Percentiles rank a stretch among this genome's conserved stretches.
Evolutionary conservation across 208 protist species (phyloP).

Genomic region (Trypanosoma vivax): DNA sequence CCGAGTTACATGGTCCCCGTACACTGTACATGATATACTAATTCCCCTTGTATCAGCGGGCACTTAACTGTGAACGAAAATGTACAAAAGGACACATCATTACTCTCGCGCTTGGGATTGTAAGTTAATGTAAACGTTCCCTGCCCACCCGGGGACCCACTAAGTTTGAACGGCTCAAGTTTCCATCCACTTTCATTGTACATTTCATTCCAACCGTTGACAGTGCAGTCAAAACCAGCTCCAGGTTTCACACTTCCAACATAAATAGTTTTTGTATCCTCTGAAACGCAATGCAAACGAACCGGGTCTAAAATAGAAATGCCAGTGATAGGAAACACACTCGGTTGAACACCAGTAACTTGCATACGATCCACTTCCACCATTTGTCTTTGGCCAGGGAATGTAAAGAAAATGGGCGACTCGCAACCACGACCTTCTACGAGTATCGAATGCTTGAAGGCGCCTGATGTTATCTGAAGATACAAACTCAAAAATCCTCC

Average conservation of each 20-base stretch:
- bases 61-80: conserved; percentile 18
- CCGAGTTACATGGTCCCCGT: conserved; percentile 22
- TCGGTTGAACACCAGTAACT: conserved; percentile 3
- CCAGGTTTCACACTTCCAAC: conserved; percentile 41
- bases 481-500: conserved; percentile 12
- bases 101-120: conserved; percentile 10
- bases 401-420: conserved; percentile 26
- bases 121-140: conserved; percentile 19
- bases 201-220: conserved; percentile 37
- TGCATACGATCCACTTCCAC: not conserved
- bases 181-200: conserved; percentile 36
- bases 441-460: conserved; percentile 27
- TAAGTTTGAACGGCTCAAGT: conserved; percentile 21
- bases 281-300: conserved; percentile 29
- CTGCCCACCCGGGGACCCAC: conserved; percentile 14
- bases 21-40: conserved; percentile 26
- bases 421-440: conserved; percentile 26
- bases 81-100: conserved; percentile 20
- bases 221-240: conserved; percentile 30
- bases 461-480: conserved; percentile 28
- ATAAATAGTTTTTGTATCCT: conserved; percentile 35
- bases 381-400: conserved; percentile 6
- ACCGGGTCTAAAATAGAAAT: conserved; percentile 22
- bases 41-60: conserved; percentile 8
- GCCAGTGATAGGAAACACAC: conserved; percentile 8